phyloP scores from a whole-genome alignment of 2,329 filamentous ascomycete genomes.

The Eutypella sp. region DNA sequence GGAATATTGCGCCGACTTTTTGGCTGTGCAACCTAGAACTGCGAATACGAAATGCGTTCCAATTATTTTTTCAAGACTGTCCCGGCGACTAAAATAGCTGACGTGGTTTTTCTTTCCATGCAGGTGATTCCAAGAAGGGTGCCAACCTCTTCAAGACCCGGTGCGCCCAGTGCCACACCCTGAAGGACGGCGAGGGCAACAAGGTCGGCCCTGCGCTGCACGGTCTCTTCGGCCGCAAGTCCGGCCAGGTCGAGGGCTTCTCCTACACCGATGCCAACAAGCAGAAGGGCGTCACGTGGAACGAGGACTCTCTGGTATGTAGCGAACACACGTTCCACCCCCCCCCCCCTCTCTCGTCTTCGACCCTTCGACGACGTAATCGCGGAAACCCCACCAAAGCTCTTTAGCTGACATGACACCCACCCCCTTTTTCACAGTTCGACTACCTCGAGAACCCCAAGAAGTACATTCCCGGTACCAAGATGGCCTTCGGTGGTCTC shows the following conservation, averaged over 20 bases:
- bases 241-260: conserved; percentile 85
- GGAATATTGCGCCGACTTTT: not conserved
- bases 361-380: too few species aligned
- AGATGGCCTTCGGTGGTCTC: conserved; percentile 99
- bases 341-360: too few species aligned
- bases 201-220: conserved; percentile 97
- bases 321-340: conserved; percentile 10
- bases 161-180: conserved; percentile 97
- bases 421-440: conserved; percentile 68
- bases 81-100: too few species aligned
- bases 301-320: conserved; percentile 75
- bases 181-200: conserved; percentile 86
- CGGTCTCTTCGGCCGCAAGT: conserved; percentile 96
- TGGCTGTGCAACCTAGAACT: too few species aligned
- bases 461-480: conserved; percentile 99
- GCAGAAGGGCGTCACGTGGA: conserved; percentile 87
- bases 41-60: too few species aligned
- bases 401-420: too few species aligned
- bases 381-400: too few species aligned
- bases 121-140: conserved; percentile 94
- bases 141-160: conserved; percentile 99
- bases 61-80: too few species aligned
- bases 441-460: conserved; percentile 99
- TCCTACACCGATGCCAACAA: conserved; percentile 99
- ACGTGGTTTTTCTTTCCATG: conserved; percentile 15